Evolutionary conservation across 257 asterid genomes (phyloP), one percentile per base, ranked within the genome.

Genomic region (Solanum clarkiae): DNA sequence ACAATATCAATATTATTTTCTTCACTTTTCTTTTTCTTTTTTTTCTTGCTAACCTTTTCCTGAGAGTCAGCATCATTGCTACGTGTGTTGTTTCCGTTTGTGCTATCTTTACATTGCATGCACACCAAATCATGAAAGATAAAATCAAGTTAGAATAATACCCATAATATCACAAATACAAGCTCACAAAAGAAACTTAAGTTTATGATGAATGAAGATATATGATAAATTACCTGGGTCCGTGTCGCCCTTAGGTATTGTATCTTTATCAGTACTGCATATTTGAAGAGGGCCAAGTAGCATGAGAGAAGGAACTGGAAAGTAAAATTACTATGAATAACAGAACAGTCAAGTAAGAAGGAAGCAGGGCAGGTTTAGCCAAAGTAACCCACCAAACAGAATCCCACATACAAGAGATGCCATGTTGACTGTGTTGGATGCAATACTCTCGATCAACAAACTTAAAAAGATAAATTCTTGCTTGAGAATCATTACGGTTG

Each of bases 21-120:
- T 45, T 20, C 89, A 74, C 88, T 91, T 29, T 51, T 89, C 85
- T 88, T 90, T 84, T 91, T 93, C 86, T 92, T 92, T 88, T 89
- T 91, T 84, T 90, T 94, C 89, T 89, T 90, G 82, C 84, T 68
- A 80, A 40, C 22, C 45, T 66, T 80, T 68, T 88, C 94, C 83
- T 84, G 89, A 55, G 88, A 53, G 20, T 62, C 84, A 4, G 85
- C 72, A 71, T 65, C 80, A 53, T 86, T 84, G 86, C 71, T 88
- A 80, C 51, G 86, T 47, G 84, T 87, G 69, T 62, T 80, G 42
- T 86, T 85, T 74, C 80, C 91, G 81, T 84, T 40, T 15, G 70
- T 59, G 17, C 45, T 88, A 63, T 80, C 84, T 15, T 57, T 80
- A 44, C 51, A 72, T 44, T 70, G 88, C 40, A 65, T 90, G 90